A percentile compares a stretch with the other conserved stretches of the same genome.
Conservation (phyloP, 306 rosid species). For the Gastrolobium villosum region DNA sequence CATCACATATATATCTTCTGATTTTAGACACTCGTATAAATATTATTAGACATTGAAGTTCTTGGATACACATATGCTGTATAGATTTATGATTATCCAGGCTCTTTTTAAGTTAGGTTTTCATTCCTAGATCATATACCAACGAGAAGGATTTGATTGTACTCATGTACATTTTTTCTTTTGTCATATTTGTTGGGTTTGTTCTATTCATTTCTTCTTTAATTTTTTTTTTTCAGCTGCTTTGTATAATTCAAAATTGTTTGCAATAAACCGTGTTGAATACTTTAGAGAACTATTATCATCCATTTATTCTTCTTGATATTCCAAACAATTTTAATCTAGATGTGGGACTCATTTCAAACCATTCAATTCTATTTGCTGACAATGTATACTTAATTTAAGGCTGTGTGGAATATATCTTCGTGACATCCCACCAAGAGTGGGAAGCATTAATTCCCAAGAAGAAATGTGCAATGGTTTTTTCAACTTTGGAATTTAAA, state of each 20-base stretch:
- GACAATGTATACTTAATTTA: constrained; percentile 35
- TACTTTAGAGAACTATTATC: background rate
- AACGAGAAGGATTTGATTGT: constrained; percentile 40
- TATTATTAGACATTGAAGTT: constrained; percentile 26
- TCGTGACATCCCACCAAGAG: constrained; percentile 55
- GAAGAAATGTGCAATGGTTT: constrained; percentile 39
- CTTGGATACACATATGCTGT: constrained; percentile 47
- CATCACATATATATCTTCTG: constrained; percentile 18
- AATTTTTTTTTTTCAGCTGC: background rate
- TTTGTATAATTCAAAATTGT: background rate
- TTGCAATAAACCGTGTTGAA: background rate
- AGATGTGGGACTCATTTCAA: constrained; percentile 13
- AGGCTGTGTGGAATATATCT: constrained; percentile 47
- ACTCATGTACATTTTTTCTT: constrained; percentile 47
- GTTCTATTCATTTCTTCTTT: constrained; percentile 10
- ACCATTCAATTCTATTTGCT: constrained; percentile 10
- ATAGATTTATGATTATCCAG: constrained; percentile 48
- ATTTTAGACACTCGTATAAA: background rate
- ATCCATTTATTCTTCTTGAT: constrained; percentile 13
- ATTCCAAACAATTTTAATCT: constrained; percentile 31
- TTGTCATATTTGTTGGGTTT: constrained; percentile 43
- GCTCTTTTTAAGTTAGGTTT: constrained; percentile 42
- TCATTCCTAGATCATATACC: background rate
- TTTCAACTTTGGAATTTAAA: constrained; percentile 53
- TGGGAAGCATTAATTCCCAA: constrained; percentile 57